Conservation (phyloP, 2,329 filamentous ascomycete species). For the Talaromyces verruculosus region DNA sequence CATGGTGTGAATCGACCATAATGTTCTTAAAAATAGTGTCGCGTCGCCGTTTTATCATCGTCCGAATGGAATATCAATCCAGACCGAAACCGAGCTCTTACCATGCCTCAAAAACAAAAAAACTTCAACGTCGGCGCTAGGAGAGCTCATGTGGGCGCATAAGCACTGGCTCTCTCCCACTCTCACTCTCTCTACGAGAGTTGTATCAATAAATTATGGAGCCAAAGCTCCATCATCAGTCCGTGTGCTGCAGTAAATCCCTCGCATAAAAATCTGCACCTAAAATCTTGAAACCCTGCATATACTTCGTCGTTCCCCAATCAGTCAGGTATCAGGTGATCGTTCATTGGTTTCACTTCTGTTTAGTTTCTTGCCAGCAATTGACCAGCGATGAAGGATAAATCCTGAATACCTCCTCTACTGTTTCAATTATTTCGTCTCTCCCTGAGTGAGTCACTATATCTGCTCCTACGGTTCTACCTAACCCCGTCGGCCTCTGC, state of each 20-base stretch:
- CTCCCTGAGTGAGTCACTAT: not conserved
- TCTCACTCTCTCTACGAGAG: not conserved
- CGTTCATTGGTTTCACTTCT: not conserved
- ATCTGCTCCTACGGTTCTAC: not conserved
- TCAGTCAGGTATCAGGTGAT: slow-evolving; percentile 3
- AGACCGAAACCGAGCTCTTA: not conserved
- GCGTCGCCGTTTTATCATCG: not conserved
- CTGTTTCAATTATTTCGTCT: not conserved
- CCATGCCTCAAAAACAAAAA: not conserved
- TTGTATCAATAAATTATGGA: not conserved
- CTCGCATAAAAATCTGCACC: slow-evolving; percentile 3
- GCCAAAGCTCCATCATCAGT: not conserved
- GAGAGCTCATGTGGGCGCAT: slow-evolving; percentile 12
- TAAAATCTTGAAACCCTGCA: slow-evolving; percentile 12
- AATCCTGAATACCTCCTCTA: not conserved
- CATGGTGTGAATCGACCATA: not conserved
- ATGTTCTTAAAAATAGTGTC: not conserved
- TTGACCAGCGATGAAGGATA: not conserved
- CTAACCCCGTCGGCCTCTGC: slow-evolving; percentile 7
- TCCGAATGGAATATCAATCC: not conserved
- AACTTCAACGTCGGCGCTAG: slow-evolving; percentile 7
- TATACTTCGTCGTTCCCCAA: not conserved
- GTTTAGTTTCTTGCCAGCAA: not conserved
- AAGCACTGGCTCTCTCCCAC: not conserved
- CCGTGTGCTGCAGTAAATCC: not conserved